Evolutionary conservation across 805 yeast species (phyloP).

Genomic region (Grigorovia transvaalensis): DNA sequence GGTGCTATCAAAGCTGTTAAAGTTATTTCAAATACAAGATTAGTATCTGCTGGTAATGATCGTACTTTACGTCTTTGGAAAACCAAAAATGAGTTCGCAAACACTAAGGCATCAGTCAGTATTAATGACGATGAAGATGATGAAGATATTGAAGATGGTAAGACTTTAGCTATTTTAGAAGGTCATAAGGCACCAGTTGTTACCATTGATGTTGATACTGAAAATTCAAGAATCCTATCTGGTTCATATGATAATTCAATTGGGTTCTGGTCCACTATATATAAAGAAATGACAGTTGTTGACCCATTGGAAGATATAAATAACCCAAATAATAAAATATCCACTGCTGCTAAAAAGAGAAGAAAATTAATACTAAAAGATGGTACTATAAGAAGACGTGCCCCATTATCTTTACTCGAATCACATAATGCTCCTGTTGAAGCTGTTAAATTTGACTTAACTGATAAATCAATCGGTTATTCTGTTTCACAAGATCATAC

Average conservation of each 20-base stretch:
- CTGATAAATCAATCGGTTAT: conserved; percentile 75
- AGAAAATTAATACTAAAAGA: conserved; percentile 71
- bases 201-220: conserved; percentile 51
- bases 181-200: conserved; percentile 90
- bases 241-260: conserved; percentile 74
- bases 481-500: conserved; percentile 95
- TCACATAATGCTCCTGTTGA: conserved; percentile 85
- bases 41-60: conserved; percentile 83
- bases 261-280: conserved; percentile 81
- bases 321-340: conserved; percentile 35
- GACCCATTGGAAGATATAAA: conserved; percentile 37
- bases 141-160: conserved; percentile 50
- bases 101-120: conserved; percentile 4
- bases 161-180: conserved; percentile 73
- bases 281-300: conserved; percentile 70
- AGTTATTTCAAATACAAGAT: conserved; percentile 65
- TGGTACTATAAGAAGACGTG: conserved; percentile 64
- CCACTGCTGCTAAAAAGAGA: conserved; percentile 82
- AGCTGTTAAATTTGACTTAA: conserved; percentile 61
- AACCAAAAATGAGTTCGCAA: conserved; percentile 33
- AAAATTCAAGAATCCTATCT: conserved; percentile 54
- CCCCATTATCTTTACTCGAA: conserved; percentile 69
- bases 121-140: conserved; percentile 28
- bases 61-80: conserved; percentile 85
- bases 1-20: conserved; percentile 77